Conservation (phyloP, 495 filamentous ascomycete genomes). For the Paragyromitra xinjiangensis region DNA sequence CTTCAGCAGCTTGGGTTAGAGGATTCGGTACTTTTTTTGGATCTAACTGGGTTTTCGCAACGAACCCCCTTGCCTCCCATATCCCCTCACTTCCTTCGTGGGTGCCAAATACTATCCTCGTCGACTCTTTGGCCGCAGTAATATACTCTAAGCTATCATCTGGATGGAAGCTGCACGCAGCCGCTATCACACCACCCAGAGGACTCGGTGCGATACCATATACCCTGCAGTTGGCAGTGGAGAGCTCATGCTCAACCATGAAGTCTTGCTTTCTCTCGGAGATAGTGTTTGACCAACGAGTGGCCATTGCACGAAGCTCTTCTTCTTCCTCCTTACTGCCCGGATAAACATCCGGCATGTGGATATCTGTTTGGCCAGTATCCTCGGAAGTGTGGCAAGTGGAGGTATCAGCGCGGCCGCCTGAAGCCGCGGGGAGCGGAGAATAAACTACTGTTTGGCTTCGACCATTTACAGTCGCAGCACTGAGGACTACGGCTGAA, state of each 20-base stretch:
- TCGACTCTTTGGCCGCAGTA: slow-evolving; percentile 54
- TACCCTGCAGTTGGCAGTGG: slow-evolving; percentile 51
- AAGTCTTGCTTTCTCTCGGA: slow-evolving; percentile 56
- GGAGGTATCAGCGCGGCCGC: slow-evolving; percentile 43
- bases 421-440: slow-evolving; percentile 36
- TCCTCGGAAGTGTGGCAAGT: slow-evolving; percentile 51
- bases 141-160: slow-evolving; percentile 58
- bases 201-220: slow-evolving; percentile 56
- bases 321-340: slow-evolving; percentile 48
- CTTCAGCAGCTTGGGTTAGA: slow-evolving; percentile 43
- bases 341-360: slow-evolving; percentile 39
- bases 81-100: slow-evolving; percentile 49
- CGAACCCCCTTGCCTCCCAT: slow-evolving; percentile 49
- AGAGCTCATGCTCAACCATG: slow-evolving; percentile 56
- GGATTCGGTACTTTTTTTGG: slow-evolving; percentile 51
- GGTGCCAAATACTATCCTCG: slow-evolving; percentile 54
- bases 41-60: slow-evolving; percentile 36
- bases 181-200: slow-evolving; percentile 56
- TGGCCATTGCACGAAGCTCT: slow-evolving; percentile 51
- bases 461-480: slow-evolving; percentile 53
- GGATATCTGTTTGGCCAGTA: slow-evolving; percentile 45
- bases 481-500: slow-evolving; percentile 41
- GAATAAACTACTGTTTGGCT: slow-evolving; percentile 54
- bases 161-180: slow-evolving; percentile 55
- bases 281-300: slow-evolving; percentile 51